Conservation (phyloP, 2,329 filamentous ascomycete species). For the Ophiostoma piceae region DNA sequence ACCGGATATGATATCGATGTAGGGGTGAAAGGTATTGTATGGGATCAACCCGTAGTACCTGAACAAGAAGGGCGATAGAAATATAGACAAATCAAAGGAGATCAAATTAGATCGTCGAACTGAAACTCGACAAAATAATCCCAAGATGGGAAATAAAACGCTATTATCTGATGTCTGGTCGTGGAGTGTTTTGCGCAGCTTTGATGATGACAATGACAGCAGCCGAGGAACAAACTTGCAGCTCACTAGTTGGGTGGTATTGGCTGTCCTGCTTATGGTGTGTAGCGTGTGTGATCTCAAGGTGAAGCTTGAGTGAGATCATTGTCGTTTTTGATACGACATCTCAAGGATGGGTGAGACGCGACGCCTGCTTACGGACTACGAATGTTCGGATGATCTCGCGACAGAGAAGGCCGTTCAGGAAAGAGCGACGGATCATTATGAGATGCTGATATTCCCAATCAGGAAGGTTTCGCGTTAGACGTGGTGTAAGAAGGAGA, state of each 20-base stretch:
- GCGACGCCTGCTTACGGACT: neutral
- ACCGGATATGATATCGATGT: neutral
- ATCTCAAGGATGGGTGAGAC: neutral
- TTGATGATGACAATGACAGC: neutral
- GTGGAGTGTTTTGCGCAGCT: neutral
- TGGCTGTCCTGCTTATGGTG: neutral
- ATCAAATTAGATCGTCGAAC: neutral
- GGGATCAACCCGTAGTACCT: neutral
- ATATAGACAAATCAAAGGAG: neutral
- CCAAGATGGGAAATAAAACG: neutral
- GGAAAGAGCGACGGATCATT: constrained; percentile 21
- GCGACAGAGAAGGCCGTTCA: neutral
- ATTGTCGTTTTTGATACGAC: neutral
- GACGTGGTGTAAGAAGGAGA: neutral
- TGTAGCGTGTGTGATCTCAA: neutral
- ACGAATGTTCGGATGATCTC: neutral
- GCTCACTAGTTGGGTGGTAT: neutral
- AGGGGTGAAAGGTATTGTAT: neutral
- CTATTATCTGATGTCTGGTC: too few relatives aligned
- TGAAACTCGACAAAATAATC: neutral
- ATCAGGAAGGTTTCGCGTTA: constrained; percentile 23
- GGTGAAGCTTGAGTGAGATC: neutral
- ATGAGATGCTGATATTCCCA: constrained; percentile 13
- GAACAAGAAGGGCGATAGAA: neutral
- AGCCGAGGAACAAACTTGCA: neutral